Evolutionary conservation across 441 rosid genomes (phyloP).

Genomic region (California macrophylla): DNA sequence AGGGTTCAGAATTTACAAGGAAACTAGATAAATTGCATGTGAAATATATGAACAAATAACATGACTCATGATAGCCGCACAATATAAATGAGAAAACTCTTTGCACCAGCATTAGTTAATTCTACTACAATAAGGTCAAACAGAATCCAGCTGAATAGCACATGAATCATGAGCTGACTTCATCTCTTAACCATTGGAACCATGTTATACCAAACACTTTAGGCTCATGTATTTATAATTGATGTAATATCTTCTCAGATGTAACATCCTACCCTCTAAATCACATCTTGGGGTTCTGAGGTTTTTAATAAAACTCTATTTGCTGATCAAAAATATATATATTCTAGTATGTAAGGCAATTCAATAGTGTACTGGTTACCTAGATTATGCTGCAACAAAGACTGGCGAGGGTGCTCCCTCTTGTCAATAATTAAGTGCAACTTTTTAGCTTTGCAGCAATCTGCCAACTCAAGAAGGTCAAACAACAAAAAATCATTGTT

Average conservation of each 20-base stretch:
- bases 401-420: constrained; percentile 81
- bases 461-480: constrained; percentile 96
- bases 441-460: constrained; percentile 82
- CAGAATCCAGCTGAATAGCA: not conserved
- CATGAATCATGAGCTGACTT: not conserved
- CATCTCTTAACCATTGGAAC: not conserved
- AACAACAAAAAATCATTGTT: constrained; percentile 73
- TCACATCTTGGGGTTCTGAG: no score
- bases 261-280: no score
- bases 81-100: not conserved
- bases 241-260: no score
- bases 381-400: constrained; percentile 86
- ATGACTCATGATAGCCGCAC: not conserved
- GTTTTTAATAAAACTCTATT: no score
- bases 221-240: not conserved
- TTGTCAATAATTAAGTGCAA: constrained; percentile 80
- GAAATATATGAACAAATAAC: not conserved
- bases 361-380: constrained; percentile 34
- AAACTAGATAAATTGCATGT: not conserved
- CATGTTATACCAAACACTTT: not conserved
- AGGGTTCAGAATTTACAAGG: constrained; percentile 6
- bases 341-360: not conserved
- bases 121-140: not conserved
- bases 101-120: not conserved
- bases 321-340: no score